Evolutionary conservation across 768 basidiomycete species (phyloP).

Genomic region (Dacryopinax spathularia): DNA sequence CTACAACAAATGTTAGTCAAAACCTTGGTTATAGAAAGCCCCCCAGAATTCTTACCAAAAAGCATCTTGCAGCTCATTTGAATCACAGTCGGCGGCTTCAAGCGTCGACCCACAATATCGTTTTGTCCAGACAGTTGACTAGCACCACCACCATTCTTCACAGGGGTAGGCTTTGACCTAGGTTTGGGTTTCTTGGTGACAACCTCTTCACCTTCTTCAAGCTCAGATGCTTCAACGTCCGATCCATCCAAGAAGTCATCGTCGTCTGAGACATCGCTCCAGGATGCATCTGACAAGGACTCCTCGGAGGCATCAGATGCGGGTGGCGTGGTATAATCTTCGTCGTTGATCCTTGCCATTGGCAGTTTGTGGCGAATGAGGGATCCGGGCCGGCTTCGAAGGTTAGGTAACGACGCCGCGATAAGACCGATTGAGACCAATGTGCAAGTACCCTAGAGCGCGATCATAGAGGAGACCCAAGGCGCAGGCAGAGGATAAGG

Average conservation of each 20-base stretch:
- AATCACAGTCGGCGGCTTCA: not conserved
- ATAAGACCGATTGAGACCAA: too few relatives aligned
- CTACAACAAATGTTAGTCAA: not conserved
- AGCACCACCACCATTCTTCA: not conserved
- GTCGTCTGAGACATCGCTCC: constrained; percentile 15
- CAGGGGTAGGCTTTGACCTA: not conserved
- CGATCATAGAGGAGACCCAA: too few relatives aligned
- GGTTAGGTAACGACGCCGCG: too few relatives aligned
- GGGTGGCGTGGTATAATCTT: not conserved
- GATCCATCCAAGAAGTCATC: constrained; percentile 7
- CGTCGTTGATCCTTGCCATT: not conserved
- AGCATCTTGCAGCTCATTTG: not conserved
- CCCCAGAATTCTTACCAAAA: not conserved
- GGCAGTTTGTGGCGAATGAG: too few relatives aligned
- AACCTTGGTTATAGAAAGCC: not conserved
- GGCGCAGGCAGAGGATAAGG: too few relatives aligned
- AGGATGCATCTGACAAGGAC: constrained; percentile 12
- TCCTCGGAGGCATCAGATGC: not conserved
- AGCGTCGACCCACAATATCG: not conserved
- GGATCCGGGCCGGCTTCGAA: too few relatives aligned
- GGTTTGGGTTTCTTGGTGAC: not conserved
- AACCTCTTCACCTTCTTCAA: constrained; percentile 2
- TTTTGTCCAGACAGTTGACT: not conserved
- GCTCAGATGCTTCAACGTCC: constrained; percentile 10
- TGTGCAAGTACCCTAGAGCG: too few relatives aligned